A percentile compares a stretch with the other conserved stretches of the same genome.
Evolutionary conservation across 2,329 filamentous ascomycete genomes (phyloP).

Genomic region (Claviceps arundinis): DNA sequence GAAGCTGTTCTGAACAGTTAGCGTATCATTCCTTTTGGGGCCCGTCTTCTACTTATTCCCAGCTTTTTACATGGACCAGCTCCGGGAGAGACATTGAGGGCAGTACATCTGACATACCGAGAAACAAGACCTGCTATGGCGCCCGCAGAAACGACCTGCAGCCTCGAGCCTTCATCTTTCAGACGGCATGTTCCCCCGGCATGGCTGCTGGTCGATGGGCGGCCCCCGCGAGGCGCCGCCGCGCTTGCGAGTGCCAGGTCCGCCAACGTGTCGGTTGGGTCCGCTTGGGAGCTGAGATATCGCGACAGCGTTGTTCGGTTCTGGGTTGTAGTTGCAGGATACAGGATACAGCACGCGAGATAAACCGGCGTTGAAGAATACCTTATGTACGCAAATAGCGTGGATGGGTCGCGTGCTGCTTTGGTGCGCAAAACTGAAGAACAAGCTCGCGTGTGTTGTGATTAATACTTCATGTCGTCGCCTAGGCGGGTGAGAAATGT

Average conservation of each 20-base stretch:
- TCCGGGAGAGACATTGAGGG: neutral
- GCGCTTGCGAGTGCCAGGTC: slow-evolving; percentile 2
- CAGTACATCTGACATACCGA: slow-evolving; percentile 40
- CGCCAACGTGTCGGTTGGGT: slow-evolving; percentile 4
- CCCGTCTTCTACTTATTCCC: neutral
- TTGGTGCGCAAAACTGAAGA: neutral
- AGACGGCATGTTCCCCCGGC: slow-evolving; percentile 26
- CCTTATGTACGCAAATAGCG: no score
- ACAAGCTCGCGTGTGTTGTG: no score
- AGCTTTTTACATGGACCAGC: neutral
- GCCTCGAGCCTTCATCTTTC: slow-evolving; percentile 47
- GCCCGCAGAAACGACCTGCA: slow-evolving; percentile 43
- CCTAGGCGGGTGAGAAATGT: neutral
- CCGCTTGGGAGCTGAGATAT: neutral
- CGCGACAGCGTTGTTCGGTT: no score
- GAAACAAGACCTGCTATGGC: slow-evolving; percentile 72
- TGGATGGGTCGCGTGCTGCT: neutral
- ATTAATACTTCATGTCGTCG: neutral
- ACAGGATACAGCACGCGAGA: no score
- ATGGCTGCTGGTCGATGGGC: slow-evolving; percentile 18
- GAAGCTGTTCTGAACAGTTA: slow-evolving; percentile 43
- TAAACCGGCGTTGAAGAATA: no score
- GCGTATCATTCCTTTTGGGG: neutral
- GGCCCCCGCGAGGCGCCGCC: slow-evolving; percentile 7
- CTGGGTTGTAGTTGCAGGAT: no score